Percentiles rank a stretch among this genome's conserved stretches.
Evolutionary conservation across 768 basidiomycete species (phyloP).

Genomic region (Omphalotus guepiniiformis): DNA sequence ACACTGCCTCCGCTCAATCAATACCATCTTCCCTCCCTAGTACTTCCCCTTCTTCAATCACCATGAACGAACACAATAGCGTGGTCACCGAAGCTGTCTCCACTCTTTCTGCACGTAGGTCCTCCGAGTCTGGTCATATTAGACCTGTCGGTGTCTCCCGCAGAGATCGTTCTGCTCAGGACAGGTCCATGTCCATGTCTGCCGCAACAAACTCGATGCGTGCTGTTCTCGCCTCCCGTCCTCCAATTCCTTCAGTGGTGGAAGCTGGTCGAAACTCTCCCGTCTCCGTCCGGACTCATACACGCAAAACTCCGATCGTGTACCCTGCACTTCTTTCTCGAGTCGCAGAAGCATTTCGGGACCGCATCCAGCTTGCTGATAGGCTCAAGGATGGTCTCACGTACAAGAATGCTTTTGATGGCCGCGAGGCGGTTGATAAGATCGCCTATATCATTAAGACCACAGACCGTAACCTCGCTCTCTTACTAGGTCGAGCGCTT

Average conservation of each 20-base stretch:
- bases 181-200: slow-evolving; percentile 77
- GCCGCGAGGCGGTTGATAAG: slow-evolving; percentile 94
- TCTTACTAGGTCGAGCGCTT: slow-evolving; percentile 91
- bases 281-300: slow-evolving; percentile 25
- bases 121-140: slow-evolving; percentile 66
- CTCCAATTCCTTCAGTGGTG: slow-evolving; percentile 26
- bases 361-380: slow-evolving; percentile 73
- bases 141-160: slow-evolving; percentile 39
- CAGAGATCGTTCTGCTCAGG: slow-evolving; percentile 58
- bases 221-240: slow-evolving; percentile 37
- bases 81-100: slow-evolving; percentile 30
- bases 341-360: slow-evolving; percentile 90
- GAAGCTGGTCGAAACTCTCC: slow-evolving; percentile 37
- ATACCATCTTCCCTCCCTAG: slow-evolving; percentile 38
- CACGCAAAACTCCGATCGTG: slow-evolving; percentile 67
- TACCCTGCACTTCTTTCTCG: slow-evolving; percentile 96
- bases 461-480: slow-evolving; percentile 91
- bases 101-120: slow-evolving; percentile 45
- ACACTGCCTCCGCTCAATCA: slow-evolving; percentile 42
- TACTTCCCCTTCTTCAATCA: slow-evolving; percentile 39
- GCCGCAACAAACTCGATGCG: slow-evolving; percentile 50
- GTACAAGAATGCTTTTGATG: slow-evolving; percentile 96
- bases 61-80: slow-evolving; percentile 28
- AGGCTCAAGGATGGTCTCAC: slow-evolving; percentile 92
- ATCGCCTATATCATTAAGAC: slow-evolving; percentile 99